A percentile compares a stretch with the other conserved stretches of the same genome.
phyloP scores from a whole-genome alignment of 116 monocot genomes.

The Trichopus zeylanicus region DNA sequence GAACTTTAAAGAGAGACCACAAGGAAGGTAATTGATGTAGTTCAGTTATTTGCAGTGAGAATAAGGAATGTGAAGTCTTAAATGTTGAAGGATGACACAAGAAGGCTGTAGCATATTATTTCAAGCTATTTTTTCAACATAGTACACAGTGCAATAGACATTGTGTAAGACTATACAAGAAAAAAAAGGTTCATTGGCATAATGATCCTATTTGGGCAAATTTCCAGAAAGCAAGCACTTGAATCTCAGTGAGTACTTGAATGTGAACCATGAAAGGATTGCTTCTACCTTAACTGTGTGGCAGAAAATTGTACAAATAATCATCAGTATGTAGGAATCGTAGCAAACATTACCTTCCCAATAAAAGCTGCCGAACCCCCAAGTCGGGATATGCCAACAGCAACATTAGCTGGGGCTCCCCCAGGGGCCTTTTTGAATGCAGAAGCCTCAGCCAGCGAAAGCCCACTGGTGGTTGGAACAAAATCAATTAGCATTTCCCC shows the following conservation, averaged over 20 bases:
- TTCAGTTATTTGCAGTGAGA: no score
- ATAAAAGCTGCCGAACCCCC: slow-evolving; percentile 92
- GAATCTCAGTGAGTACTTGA: background rate
- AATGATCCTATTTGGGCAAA: background rate
- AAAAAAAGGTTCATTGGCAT: background rate
- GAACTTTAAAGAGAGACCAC: no score
- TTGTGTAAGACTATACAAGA: background rate
- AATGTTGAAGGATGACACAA: no score
- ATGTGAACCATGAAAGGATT: no score
- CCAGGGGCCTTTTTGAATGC: slow-evolving; percentile 97
- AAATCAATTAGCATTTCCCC: slow-evolving; percentile 98
- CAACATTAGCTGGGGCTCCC: slow-evolving; percentile 95
- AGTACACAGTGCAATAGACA: no score
- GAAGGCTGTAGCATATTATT: no score
- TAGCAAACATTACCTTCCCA: slow-evolving; percentile 59
- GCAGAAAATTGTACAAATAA: background rate
- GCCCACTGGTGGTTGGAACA: slow-evolving; percentile 81
- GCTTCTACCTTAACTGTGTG: no score
- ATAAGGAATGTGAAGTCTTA: no score
- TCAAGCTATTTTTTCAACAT: no score
- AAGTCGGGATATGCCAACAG: slow-evolving; percentile 88
- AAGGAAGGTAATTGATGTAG: background rate
- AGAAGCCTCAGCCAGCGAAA: slow-evolving; percentile 75
- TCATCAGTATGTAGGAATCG: background rate
- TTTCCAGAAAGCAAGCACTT: background rate